Conservation (phyloP, 257 asterid species). For the Nicotiana otophora region DNA sequence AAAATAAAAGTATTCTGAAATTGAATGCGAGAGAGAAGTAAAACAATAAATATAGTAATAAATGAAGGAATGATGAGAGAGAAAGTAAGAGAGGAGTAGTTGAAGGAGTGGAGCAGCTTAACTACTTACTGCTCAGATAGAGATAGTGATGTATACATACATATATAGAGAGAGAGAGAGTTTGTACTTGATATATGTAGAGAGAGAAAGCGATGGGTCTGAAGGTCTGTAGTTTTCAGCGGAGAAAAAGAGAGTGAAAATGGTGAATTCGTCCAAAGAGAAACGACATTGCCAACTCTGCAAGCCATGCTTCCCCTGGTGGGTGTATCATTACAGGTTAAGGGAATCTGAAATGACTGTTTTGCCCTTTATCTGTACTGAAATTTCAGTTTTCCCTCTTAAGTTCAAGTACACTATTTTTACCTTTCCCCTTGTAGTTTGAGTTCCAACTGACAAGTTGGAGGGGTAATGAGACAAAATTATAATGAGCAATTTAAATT, state of each 20-base stretch:
- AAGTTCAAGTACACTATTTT: background rate
- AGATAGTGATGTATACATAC: background rate
- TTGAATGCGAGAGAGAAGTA: slow-evolving; percentile 13
- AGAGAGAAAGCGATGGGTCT: slow-evolving; percentile 14
- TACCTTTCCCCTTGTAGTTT: background rate
- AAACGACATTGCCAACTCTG: slow-evolving; percentile 64
- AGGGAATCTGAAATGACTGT: background rate
- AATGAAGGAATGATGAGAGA: slow-evolving; percentile 26
- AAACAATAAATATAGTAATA: slow-evolving; percentile 27
- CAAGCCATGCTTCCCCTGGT: slow-evolving; percentile 54
- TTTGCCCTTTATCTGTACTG: background rate
- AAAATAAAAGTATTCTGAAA: background rate
- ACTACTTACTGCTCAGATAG: slow-evolving; percentile 24
- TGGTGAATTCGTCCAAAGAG: slow-evolving; percentile 4
- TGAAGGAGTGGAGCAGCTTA: slow-evolving; percentile 39
- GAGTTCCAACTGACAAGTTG: background rate
- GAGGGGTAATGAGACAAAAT: no score
- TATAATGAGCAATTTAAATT: no score
- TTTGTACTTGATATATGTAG: background rate
- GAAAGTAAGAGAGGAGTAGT: slow-evolving; percentile 29
- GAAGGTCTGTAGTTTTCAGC: slow-evolving; percentile 2
- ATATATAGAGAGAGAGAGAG: slow-evolving; percentile 3
- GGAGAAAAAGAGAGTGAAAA: slow-evolving; percentile 15
- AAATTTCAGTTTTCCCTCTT: background rate
- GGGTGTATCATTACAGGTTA: slow-evolving; percentile 11